Percentiles rank a stretch among this genome's conserved stretches.
Conservation (phyloP, 306 rosid genomes). For the Castanea mollissima region DNA sequence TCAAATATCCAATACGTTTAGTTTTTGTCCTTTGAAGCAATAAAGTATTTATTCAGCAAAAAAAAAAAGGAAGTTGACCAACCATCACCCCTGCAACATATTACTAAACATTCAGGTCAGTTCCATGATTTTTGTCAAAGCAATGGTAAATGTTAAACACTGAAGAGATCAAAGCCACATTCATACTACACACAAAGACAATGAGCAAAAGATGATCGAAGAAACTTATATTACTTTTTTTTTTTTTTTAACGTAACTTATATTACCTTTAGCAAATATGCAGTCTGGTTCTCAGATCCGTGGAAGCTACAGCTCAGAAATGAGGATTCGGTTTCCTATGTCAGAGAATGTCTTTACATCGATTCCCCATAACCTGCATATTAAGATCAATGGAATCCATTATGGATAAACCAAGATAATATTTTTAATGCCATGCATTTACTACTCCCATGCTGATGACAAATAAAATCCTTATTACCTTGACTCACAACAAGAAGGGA, state of each 20-base stretch:
- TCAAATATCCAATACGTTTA: too few relatives aligned
- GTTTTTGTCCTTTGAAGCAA: too few relatives aligned
- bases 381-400: constrained; percentile 15
- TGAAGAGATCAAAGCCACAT: background rate
- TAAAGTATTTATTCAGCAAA: too few relatives aligned
- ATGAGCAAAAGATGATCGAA: background rate
- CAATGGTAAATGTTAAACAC: background rate
- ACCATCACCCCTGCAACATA: background rate
- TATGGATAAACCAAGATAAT: background rate
- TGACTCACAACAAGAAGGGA: background rate
- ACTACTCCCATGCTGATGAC: background rate
- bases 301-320: constrained; percentile 27
- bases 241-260: background rate
- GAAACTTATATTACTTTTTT: background rate
- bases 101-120: background rate
- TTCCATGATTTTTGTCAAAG: background rate
- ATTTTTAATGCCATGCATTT: background rate
- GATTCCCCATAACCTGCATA: constrained; percentile 82
- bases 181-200: background rate
- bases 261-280: background rate
- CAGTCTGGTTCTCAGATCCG: background rate
- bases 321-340: constrained; percentile 49
- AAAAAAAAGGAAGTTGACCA: too few relatives aligned
- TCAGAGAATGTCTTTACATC: constrained; percentile 78
- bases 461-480: background rate